Percentiles rank a stretch among this genome's conserved stretches.
Conservation (phyloP, 140 eudicot species). For the Senecio squalidus region DNA sequence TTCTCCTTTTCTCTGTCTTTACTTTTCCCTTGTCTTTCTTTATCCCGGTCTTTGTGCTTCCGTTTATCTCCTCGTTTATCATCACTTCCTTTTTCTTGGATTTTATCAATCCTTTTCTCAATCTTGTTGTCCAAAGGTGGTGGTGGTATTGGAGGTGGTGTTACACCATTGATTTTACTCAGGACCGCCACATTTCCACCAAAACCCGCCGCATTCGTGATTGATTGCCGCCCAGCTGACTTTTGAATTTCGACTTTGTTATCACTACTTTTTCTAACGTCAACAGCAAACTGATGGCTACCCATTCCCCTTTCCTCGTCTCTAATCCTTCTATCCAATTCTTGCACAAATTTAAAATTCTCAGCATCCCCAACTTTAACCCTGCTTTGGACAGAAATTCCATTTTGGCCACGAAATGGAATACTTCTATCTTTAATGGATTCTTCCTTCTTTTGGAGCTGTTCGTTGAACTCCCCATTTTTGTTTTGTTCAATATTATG, state of each 20-base stretch:
- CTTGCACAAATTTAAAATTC: slow-evolving; percentile 46
- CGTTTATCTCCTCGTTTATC: slow-evolving; percentile 46
- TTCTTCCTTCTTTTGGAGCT: background rate
- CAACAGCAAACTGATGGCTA: slow-evolving; percentile 44
- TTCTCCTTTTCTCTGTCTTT: slow-evolving; percentile 45
- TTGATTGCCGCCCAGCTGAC: slow-evolving; percentile 26
- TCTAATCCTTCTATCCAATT: slow-evolving; percentile 51
- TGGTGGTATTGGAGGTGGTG: no score
- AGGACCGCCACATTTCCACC: background rate
- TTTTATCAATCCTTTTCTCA: slow-evolving; percentile 48
- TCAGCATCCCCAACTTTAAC: slow-evolving; percentile 21
- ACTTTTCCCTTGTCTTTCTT: slow-evolving; percentile 41
- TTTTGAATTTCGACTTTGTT: slow-evolving; percentile 28
- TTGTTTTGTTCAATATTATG: slow-evolving; percentile 29
- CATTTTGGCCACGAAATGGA: slow-evolving; percentile 32
- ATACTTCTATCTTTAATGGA: slow-evolving; percentile 1
- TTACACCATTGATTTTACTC: slow-evolving; percentile 32
- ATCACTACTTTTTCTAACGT: slow-evolving; percentile 29
- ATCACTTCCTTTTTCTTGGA: slow-evolving; percentile 41
- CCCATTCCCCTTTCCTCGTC: slow-evolving; percentile 51
- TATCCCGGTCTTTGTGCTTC: slow-evolving; percentile 51
- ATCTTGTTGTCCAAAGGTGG: slow-evolving; percentile 31
- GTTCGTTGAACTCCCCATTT: slow-evolving; percentile 13
- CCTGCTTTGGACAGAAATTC: slow-evolving; percentile 28
- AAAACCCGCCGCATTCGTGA: slow-evolving; percentile 14